Evolutionary conservation across 352 stramenopile genomes (phyloP).

Genomic region (Thraustochytrium striatum): DNA sequence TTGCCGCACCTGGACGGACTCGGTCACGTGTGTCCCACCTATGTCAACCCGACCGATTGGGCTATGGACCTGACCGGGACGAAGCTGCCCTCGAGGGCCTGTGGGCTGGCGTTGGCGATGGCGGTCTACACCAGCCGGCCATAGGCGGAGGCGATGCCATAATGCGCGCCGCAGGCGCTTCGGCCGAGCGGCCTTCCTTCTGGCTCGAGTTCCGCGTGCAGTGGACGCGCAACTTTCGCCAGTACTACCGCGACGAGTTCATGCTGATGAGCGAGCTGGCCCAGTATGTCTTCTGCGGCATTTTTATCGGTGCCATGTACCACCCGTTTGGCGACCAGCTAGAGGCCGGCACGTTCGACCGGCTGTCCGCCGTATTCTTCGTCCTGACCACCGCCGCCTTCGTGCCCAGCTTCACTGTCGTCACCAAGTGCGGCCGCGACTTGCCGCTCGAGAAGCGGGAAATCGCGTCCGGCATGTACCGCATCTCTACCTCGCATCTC

Average conservation of each 20-base stretch:
- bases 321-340: background rate
- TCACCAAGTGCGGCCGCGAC: background rate
- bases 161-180: background rate
- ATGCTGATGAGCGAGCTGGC: slow-evolving; percentile 35
- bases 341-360: background rate
- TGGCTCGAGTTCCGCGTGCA: slow-evolving; percentile 32
- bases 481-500: background rate
- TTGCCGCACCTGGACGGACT: slow-evolving; percentile 60
- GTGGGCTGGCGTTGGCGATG: background rate
- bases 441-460: background rate
- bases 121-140: background rate
- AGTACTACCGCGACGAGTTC: slow-evolving; percentile 2
- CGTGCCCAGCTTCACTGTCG: slow-evolving; percentile 28
- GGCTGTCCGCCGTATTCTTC: slow-evolving; percentile 27
- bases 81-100: background rate
- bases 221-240: background rate
- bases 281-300: slow-evolving; percentile 26
- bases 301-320: slow-evolving; percentile 21
- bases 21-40: slow-evolving; percentile 59
- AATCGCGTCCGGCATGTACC: slow-evolving; percentile 21
- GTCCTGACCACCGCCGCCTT: slow-evolving; percentile 23
- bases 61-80: slow-evolving; percentile 16
- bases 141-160: background rate
- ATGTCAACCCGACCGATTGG: slow-evolving; percentile 24
- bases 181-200: background rate